These are phyloP conservation scores for Puccinia novopanici DNA, from an alignment of 1,284 basidiomycete species.

Conservation along the genomic window DNA sequence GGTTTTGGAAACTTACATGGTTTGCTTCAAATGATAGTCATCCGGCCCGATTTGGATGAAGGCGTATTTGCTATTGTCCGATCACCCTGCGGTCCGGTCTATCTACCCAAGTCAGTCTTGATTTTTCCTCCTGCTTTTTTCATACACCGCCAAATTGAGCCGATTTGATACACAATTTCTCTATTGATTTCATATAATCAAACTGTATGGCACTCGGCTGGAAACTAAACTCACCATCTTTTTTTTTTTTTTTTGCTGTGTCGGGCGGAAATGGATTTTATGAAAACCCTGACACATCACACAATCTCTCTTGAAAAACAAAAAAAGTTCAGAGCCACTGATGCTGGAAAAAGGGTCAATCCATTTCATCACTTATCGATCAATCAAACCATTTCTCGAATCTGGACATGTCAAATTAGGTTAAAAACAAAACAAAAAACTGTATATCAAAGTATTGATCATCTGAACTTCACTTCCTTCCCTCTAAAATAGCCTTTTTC, in stretches of 20 bases:
- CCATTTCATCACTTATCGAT: constrained; percentile 39
- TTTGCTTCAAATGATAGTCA: constrained; percentile 16
- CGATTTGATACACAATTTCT: neutral
- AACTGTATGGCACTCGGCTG: neutral
- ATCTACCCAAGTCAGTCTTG: constrained; percentile 33
- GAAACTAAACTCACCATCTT: neutral
- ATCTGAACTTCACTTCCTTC: neutral
- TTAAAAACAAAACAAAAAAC: neutral
- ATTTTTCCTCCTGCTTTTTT: neutral
- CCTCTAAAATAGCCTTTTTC: neutral
- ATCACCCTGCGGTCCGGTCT: constrained; percentile 38
- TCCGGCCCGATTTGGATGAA: constrained; percentile 39
- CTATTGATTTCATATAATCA: neutral
- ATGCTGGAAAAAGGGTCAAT: constrained; percentile 34
- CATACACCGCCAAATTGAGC: neutral
- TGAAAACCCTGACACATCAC: neutral
- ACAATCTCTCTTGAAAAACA: neutral
- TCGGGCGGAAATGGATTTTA: neutral
- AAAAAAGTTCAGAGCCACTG: constrained; percentile 24
- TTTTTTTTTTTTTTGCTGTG: neutral
- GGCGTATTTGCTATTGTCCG: constrained; percentile 36
- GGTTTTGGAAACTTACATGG: neutral
- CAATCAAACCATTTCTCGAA: constrained; percentile 38
- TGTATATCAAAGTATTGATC: neutral
- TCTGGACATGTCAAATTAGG: constrained; percentile 39